Percentiles rank a stretch among this genome's conserved stretches.
phyloP scores from a whole-genome alignment of 106 monocot species.

The Dendrobium officinale region DNA sequence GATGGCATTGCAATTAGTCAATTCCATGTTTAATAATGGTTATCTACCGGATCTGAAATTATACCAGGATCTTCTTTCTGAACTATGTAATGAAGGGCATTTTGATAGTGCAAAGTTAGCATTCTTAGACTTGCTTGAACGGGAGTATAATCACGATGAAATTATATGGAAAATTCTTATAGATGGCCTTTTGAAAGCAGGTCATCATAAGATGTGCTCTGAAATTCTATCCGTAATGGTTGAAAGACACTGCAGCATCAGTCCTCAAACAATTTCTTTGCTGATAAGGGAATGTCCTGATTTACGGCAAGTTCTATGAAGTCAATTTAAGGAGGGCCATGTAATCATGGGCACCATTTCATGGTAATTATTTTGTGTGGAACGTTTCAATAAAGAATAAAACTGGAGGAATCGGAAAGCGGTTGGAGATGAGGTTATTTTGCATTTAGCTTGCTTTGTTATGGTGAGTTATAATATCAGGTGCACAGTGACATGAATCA shows the following conservation, averaged over 20 bases:
- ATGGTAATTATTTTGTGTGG: neutral
- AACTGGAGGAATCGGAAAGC: neutral
- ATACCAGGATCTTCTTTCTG: conserved; percentile 11
- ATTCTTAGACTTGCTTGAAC: conserved; percentile 8
- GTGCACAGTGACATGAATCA: neutral
- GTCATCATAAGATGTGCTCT: conserved; percentile 15
- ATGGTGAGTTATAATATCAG: neutral
- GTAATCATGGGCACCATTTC: neutral
- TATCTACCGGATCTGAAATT: conserved; percentile 14
- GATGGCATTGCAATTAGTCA: conserved; percentile 2
- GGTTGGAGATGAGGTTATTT: neutral
- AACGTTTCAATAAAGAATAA: neutral
- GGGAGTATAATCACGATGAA: conserved; percentile 23
- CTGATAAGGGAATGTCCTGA: conserved; percentile 20
- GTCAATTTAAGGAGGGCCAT: neutral
- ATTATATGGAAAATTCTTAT: conserved; percentile 23
- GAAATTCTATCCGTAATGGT: conserved; percentile 24
- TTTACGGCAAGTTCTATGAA: neutral
- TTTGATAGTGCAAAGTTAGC: conserved; percentile 18
- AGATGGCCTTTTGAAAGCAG: conserved; percentile 22
- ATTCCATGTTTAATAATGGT: conserved; percentile 10
- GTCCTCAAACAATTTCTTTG: conserved; percentile 23
- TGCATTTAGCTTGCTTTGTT: neutral
- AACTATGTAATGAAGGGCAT: conserved; percentile 15
- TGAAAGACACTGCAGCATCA: conserved; percentile 15